phyloP scores from a whole-genome alignment of 768 basidiomycete species.

The Gloeophyllum trabeum region DNA sequence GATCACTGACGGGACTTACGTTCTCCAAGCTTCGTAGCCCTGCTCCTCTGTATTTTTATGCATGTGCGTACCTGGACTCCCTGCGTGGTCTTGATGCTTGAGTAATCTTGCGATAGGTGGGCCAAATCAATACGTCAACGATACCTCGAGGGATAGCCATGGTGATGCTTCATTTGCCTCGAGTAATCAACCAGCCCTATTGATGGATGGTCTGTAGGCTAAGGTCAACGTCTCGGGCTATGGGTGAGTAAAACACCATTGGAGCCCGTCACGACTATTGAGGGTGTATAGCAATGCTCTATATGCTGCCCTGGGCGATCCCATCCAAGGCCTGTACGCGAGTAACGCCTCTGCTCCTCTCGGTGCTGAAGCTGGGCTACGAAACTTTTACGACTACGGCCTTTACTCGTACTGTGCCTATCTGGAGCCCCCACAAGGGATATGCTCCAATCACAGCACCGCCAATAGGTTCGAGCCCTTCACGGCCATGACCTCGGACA shows the following conservation, averaged over 20 bases:
- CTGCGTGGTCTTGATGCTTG: constrained; percentile 7
- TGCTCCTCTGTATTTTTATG: constrained; percentile 64
- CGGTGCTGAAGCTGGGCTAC: constrained; percentile 41
- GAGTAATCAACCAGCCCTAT: constrained; percentile 9
- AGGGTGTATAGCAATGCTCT: constrained; percentile 35
- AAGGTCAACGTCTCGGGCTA: constrained; percentile 61
- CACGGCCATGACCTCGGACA: constrained; percentile 51
- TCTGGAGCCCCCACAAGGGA: constrained; percentile 44
- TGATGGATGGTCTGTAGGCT: constrained; percentile 28
- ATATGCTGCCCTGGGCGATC: constrained; percentile 36
- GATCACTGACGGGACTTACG: constrained; percentile 6
- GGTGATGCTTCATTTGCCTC: constrained; percentile 29
- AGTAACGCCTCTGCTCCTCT: constrained; percentile 53
- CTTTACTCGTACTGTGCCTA: constrained; percentile 75
- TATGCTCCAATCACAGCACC: constrained; percentile 49
- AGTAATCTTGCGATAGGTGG: constrained; percentile 41
- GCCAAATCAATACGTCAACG: constrained; percentile 69
- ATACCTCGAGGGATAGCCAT: constrained; percentile 65
- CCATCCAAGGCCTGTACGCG: constrained; percentile 57
- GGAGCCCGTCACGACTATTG: background rate
- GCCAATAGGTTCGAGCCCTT: constrained; percentile 59
- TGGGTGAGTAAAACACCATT: too few species aligned
- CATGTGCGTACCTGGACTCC: constrained; percentile 41
- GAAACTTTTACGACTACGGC: constrained; percentile 69
- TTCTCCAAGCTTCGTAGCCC: constrained; percentile 31